Base-by-base conservation (phyloP, 495 filamentous ascomycete species). In the Aspergillus biplanus region DNA sequence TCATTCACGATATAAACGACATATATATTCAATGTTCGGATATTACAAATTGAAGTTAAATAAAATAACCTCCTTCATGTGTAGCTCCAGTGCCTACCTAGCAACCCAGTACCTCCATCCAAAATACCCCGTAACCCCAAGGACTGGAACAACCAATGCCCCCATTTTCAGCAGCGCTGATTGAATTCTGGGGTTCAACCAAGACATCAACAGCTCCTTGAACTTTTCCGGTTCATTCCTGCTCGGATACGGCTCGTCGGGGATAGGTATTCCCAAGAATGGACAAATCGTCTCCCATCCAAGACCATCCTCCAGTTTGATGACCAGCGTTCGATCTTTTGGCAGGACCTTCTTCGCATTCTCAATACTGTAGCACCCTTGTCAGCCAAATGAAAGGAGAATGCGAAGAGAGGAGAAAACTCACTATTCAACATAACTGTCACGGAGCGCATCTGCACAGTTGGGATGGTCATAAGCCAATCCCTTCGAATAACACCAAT, bases 271-370 rank as follows among this genome's bases (percentile, higher is more conserved):
- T 0, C 35, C 71, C 2, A 73, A 44, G 52, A 73, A 73, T 1
- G 71, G 71, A 39, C 71, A 73, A 33, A 73, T 71, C 0, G 52
- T 49, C n/a, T 69, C 63, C 71, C 71, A 73, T 21, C 61, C 69
- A 7, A 71, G 60, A 3, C 67, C 69, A 7, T 69, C 63, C 12
- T 71, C 65, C 3, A 71, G 64, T 16, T 60, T 44, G 32, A 73
- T 67, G 0, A 67, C 27, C n/a, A 67, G 64, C 0, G 69, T 34
- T 1, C 65, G 67, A 13, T 73, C 65, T 11, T 69, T 58, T 1
- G 71, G 71, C 5, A 73, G 60, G 1, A 39, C 58, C 3, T 54
- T 61, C 16, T 73, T 73, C 1, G 60, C 69, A 47, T 34, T 42
- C 59, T 64, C 62, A 47, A 73, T 71, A 42, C 71, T 73, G 31